Evolutionary conservation across 2,329 filamentous ascomycete species (phyloP).

Genomic region (Teratosphaeria pseudoeucalypti): DNA sequence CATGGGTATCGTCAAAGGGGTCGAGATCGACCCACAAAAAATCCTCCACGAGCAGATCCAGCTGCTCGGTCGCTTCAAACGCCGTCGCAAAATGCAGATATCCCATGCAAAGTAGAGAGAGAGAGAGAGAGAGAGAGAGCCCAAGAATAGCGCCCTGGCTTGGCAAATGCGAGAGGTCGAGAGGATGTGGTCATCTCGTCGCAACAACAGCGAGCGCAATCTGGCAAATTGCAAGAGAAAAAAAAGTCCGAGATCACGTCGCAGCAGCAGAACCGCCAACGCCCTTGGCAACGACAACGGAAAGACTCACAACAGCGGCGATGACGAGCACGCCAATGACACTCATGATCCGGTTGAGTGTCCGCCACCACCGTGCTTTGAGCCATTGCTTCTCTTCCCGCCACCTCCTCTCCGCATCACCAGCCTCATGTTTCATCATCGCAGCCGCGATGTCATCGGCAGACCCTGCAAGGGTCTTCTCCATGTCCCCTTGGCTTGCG

Average conservation of each 20-base stretch:
- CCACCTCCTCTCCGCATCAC: slow-evolving; percentile 21
- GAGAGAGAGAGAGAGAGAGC: not conserved
- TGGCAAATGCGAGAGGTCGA: not conserved
- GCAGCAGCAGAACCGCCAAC: not conserved
- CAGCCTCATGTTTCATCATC: slow-evolving; percentile 21
- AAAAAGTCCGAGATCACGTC: not conserved
- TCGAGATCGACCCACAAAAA: not conserved
- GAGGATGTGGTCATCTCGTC: slow-evolving; percentile 10
- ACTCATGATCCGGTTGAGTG: slow-evolving; percentile 29
- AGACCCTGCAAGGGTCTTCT: slow-evolving; percentile 12
- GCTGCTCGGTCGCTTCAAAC: not conserved
- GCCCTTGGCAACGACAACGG: not conserved
- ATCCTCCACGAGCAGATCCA: not conserved
- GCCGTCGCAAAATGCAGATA: not conserved
- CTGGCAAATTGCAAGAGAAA: slow-evolving; percentile 7
- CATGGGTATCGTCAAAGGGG: not conserved
- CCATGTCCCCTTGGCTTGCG: slow-evolving; percentile 10
- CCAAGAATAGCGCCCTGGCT: not conserved
- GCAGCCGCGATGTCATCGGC: slow-evolving; percentile 20
- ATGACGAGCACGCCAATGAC: slow-evolving; percentile 26
- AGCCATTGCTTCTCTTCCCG: slow-evolving; percentile 21
- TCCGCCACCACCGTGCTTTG: slow-evolving; percentile 29
- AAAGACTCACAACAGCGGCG: slow-evolving; percentile 24
- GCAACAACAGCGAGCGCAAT: slow-evolving; percentile 26
- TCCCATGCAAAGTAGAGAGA: not conserved